Evolutionary conservation across 2,329 filamentous ascomycete species (phyloP).

Genomic region (Cladophialophora carrionii): DNA sequence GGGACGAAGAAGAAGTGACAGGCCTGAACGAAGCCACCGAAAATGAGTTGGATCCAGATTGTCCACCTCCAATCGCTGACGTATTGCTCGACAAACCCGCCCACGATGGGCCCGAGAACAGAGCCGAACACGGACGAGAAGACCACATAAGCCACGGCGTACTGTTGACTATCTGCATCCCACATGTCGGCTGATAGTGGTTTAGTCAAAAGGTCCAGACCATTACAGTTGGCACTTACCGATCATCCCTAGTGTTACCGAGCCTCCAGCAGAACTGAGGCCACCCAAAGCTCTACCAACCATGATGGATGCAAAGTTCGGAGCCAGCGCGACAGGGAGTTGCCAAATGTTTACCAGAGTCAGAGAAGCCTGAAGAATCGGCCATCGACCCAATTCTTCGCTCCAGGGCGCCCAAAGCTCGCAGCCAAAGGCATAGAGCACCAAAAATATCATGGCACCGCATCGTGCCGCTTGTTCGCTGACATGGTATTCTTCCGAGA

Average conservation of each 20-base stretch:
- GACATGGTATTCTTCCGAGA: constrained; percentile 68
- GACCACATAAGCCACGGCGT: constrained; percentile 72
- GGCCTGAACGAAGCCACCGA: constrained; percentile 70
- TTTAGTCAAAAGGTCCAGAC: constrained; percentile 9
- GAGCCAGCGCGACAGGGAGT: constrained; percentile 70
- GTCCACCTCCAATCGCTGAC: constrained; percentile 71
- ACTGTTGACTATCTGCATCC: constrained; percentile 71
- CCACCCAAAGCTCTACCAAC: constrained; percentile 72
- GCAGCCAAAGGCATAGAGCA: constrained; percentile 82
- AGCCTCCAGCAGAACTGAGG: constrained; percentile 71
- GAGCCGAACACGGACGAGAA: constrained; percentile 80
- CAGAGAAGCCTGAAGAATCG: constrained; percentile 72
- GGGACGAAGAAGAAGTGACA: constrained; percentile 72
- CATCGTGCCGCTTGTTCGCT: constrained; percentile 69
- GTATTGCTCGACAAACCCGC: constrained; percentile 71
- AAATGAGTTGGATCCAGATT: constrained; percentile 84
- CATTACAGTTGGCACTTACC: constrained; percentile 17
- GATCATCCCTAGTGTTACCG: constrained; percentile 74
- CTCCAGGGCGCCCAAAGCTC: constrained; percentile 88
- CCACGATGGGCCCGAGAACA: constrained; percentile 75
- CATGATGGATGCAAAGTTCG: constrained; percentile 71
- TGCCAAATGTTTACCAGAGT: constrained; percentile 79
- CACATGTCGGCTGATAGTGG: constrained; percentile 64
- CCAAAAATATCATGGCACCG: constrained; percentile 77
- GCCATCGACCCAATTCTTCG: constrained; percentile 78